Evolutionary conservation across 2,329 filamentous ascomycete species (phyloP).

Genomic region (Alternaria viburni): DNA sequence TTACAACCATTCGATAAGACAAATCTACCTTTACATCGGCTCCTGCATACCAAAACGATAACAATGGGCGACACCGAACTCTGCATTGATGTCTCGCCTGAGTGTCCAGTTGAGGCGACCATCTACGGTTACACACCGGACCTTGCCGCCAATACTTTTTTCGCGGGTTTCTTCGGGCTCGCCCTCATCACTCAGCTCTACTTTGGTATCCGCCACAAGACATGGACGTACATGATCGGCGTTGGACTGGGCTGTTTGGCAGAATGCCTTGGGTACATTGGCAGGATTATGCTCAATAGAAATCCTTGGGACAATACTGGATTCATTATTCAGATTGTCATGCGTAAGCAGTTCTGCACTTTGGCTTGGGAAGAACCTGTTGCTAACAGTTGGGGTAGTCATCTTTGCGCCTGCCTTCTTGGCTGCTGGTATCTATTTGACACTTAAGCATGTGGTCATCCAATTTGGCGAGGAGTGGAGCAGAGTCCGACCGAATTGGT

Average conservation of each 20-base stretch:
- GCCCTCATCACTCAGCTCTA: slow-evolving; percentile 56
- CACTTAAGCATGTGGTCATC: slow-evolving; percentile 61
- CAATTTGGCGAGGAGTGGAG: slow-evolving; percentile 53
- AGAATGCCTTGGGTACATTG: slow-evolving; percentile 62
- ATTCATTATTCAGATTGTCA: slow-evolving; percentile 60
- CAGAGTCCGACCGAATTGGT: slow-evolving; percentile 45
- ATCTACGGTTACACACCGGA: slow-evolving; percentile 62
- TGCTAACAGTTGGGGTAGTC: slow-evolving; percentile 28
- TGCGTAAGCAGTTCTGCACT: slow-evolving; percentile 16
- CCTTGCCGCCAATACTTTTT: slow-evolving; percentile 58
- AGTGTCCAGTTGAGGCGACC: slow-evolving; percentile 52
- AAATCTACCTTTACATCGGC: not conserved
- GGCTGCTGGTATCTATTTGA: slow-evolving; percentile 61
- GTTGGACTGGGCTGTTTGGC: slow-evolving; percentile 56
- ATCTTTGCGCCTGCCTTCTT: slow-evolving; percentile 65
- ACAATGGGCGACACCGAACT: not conserved
- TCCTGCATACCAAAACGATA: not conserved
- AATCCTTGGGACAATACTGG: slow-evolving; percentile 58
- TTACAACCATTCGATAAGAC: not conserved
- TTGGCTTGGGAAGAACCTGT: not conserved
- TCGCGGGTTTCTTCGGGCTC: slow-evolving; percentile 57
- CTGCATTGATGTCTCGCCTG: not conserved
- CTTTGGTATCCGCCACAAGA: slow-evolving; percentile 57
- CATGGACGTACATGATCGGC: slow-evolving; percentile 61
- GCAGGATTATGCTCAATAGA: slow-evolving; percentile 58